Conservation (phyloP, 139 green algal genomes). For the Zygnema cylindricum region DNA sequence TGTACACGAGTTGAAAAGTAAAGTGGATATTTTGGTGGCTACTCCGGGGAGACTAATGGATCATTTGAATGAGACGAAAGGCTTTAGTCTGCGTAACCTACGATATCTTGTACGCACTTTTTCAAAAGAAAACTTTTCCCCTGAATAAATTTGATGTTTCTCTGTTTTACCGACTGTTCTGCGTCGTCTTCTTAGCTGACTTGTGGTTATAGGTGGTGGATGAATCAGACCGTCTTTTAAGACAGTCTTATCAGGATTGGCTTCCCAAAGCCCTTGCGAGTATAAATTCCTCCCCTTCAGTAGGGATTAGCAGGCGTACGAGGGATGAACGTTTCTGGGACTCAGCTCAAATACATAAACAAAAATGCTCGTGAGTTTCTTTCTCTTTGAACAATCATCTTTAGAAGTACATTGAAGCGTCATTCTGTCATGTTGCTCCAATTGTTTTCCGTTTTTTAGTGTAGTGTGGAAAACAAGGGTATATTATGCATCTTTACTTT, state of each 20-base stretch:
- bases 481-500: no score
- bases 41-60: slow-evolving; percentile 91
- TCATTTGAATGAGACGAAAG: slow-evolving; percentile 84
- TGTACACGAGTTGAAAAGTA: slow-evolving; percentile 40
- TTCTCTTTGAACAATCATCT: no score
- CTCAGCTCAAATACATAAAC: no score
- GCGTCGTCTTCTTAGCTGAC: not conserved
- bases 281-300: no score
- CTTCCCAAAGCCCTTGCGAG: slow-evolving; percentile 72
- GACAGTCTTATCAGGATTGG: slow-evolving; percentile 93
- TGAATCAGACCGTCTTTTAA: slow-evolving; percentile 89
- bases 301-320: not conserved
- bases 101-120: slow-evolving; percentile 76
- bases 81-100: slow-evolving; percentile 75
- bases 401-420: no score
- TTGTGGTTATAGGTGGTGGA: slow-evolving; percentile 76
- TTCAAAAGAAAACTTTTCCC: not conserved
- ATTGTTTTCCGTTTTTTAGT: no score
- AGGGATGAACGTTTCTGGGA: not conserved
- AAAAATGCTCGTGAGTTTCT: no score
- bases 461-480: no score
- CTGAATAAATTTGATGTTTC: slow-evolving; percentile 16
- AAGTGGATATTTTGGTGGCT: slow-evolving; percentile 81
- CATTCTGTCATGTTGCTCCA: no score
- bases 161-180: not conserved